A percentile compares a stretch with the other conserved stretches of the same genome.
These are phyloP conservation scores for Emmonsia crescens DNA, from an alignment of 2,329 filamentous ascomycete species.

Conservation along the genomic window DNA sequence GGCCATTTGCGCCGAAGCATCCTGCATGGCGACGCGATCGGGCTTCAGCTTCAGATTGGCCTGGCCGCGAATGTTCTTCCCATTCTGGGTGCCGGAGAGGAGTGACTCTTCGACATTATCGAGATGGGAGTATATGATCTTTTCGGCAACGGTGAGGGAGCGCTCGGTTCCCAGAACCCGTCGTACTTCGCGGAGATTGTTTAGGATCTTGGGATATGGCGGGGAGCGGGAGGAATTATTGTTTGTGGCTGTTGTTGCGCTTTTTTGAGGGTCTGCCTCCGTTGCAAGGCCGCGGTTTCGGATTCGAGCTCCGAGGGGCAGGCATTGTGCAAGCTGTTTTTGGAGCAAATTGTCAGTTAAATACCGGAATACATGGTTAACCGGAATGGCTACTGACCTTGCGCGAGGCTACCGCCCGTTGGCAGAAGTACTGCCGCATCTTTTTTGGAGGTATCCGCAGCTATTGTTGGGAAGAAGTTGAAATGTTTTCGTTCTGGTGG, in stretches of 20 bases:
- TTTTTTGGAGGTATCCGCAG: constrained; percentile 1
- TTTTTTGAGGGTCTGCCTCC: constrained; percentile 3
- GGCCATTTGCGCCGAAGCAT: constrained; percentile 97
- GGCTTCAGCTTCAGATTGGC: constrained; percentile 96
- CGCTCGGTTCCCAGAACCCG: constrained; percentile 55
- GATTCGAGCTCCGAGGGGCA: constrained; percentile 1
- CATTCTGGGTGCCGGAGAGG: constrained; percentile 70
- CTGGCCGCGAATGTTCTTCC: constrained; percentile 68
- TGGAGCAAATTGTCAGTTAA: not conserved
- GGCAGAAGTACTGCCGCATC: constrained; percentile 4
- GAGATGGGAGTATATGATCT: constrained; percentile 95
- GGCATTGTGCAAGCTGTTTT: constrained; percentile 7
- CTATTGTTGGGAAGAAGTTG: not conserved
- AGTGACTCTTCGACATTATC: constrained; percentile 83
- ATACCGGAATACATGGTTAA: not conserved
- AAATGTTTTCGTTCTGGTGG: not conserved
- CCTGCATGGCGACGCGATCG: constrained; percentile 97
- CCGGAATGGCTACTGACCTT: not conserved
- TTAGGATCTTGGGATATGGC: constrained; percentile 72
- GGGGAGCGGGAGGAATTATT: constrained; percentile 45
- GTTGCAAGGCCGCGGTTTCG: constrained; percentile 12
- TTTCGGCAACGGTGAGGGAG: constrained; percentile 80
- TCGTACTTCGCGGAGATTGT: constrained; percentile 63
- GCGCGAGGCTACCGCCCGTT: not conserved
- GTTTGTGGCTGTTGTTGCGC: not conserved